Conservation (phyloP, 192 early-diverging fungal species). For the Anaeromyces robustus region DNA sequence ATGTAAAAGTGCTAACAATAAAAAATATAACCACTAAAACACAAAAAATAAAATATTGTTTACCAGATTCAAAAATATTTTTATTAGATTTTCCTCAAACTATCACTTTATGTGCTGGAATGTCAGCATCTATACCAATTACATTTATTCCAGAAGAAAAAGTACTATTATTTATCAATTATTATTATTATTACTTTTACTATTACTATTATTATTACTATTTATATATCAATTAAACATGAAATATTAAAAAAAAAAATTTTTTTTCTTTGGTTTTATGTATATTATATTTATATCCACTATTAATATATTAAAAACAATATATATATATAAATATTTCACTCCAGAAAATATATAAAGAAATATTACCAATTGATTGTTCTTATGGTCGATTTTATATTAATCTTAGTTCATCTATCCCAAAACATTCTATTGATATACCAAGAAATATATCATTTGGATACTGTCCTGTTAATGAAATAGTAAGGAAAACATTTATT, state of each 20-base stretch:
- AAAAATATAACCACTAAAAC: slow-evolving; percentile 6
- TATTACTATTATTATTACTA: too few species aligned
- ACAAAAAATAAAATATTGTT: slow-evolving; percentile 40
- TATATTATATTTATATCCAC: too few species aligned
- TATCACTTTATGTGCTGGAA: slow-evolving; percentile 33
- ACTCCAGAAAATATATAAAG: slow-evolving; percentile 27
- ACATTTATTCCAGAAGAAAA: slow-evolving; percentile 41
- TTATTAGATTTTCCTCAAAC: slow-evolving; percentile 44
- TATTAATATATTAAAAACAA: too few species aligned
- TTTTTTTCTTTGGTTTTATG: too few species aligned
- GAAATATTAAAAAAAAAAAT: too few species aligned
- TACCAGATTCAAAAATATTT: slow-evolving; percentile 38
- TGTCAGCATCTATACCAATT: slow-evolving; percentile 37
- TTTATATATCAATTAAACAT: too few species aligned
- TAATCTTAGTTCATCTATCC: slow-evolving; percentile 29
- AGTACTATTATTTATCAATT: too few species aligned
- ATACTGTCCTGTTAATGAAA: slow-evolving; percentile 30
- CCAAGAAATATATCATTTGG: slow-evolving; percentile 24
- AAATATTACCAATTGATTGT: slow-evolving; percentile 32
- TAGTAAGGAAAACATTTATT: slow-evolving; percentile 16
- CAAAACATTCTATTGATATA: slow-evolving; percentile 32
- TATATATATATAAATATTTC: slow-evolving; percentile 1
- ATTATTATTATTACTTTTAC: too few species aligned
- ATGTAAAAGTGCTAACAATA: not conserved
- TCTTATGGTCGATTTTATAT: slow-evolving; percentile 36